These are phyloP conservation scores for Exidia glandulosa DNA, from an alignment of 768 basidiomycete genomes.

Conservation along the genomic window DNA sequence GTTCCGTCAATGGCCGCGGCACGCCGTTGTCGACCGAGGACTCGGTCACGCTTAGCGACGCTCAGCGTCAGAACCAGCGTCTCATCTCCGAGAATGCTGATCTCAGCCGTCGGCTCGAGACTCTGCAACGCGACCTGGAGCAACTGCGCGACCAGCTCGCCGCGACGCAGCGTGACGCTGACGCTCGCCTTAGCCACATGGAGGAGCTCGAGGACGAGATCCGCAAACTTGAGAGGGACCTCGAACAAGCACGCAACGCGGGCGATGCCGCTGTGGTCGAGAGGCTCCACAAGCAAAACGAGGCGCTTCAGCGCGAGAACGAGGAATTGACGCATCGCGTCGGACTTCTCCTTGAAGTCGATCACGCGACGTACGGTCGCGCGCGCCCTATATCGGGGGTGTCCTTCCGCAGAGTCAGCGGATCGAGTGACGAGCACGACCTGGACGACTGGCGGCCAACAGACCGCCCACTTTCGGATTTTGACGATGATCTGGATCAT, in stretches of 20 bases:
- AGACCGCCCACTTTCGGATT: constrained; percentile 60
- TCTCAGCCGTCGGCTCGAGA: constrained; percentile 57
- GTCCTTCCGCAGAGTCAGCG: constrained; percentile 50
- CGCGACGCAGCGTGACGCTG: constrained; percentile 64
- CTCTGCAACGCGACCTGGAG: constrained; percentile 66
- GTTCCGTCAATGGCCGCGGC: constrained; percentile 57
- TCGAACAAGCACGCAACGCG: constrained; percentile 64
- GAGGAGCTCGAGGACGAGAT: constrained; percentile 77
- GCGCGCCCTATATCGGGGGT: constrained; percentile 49
- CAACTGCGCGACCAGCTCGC: constrained; percentile 58
- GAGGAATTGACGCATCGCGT: constrained; percentile 88
- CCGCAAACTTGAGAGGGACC: constrained; percentile 59
- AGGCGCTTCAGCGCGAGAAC: constrained; percentile 69
- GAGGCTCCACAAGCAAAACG: constrained; percentile 74
- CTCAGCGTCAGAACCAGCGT: constrained; percentile 65
- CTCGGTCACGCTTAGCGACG: constrained; percentile 53
- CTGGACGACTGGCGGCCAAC: constrained; percentile 72
- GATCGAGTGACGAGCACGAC: constrained; percentile 74
- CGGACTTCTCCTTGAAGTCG: constrained; percentile 75
- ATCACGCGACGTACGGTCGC: constrained; percentile 60
- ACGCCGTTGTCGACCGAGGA: constrained; percentile 72
- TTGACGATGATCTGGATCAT: constrained; percentile 41
- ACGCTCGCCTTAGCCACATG: constrained; percentile 62
- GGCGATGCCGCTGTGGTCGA: constrained; percentile 70
- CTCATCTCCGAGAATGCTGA: constrained; percentile 68